A percentile compares a stretch with the other conserved stretches of the same genome.
Evolutionary conservation across 805 yeast species (phyloP).

Genomic region (Grigorovia transvaalensis): DNA sequence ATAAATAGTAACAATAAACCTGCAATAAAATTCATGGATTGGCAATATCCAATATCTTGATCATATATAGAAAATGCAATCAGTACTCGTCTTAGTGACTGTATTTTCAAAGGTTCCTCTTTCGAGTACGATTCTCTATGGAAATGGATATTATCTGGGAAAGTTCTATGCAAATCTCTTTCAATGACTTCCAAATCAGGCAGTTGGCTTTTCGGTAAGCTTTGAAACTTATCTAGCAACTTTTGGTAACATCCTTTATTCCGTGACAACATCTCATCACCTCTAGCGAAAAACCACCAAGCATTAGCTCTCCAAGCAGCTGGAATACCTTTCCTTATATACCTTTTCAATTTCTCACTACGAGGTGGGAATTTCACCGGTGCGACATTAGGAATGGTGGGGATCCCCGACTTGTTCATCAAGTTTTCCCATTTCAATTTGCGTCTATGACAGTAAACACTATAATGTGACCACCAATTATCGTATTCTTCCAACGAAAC

Average conservation of each 20-base stretch:
- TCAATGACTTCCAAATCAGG: conserved; percentile 83
- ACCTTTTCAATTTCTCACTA: conserved; percentile 66
- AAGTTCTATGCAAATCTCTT: conserved; percentile 85
- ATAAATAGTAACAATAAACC: conserved; percentile 76
- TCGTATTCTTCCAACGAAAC: conserved; percentile 51
- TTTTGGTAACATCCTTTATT: conserved; percentile 69
- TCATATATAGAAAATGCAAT: conserved; percentile 75
- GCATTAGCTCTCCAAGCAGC: conserved; percentile 96
- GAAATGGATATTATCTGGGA: conserved; percentile 86
- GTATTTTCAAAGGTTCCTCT: conserved; percentile 54
- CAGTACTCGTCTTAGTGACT: conserved; percentile 67
- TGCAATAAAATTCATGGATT: conserved; percentile 83
- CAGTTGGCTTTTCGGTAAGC: conserved; percentile 25
- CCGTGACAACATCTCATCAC: conserved; percentile 57
- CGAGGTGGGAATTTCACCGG: conserved; percentile 69
- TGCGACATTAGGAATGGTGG: conserved; percentile 31
- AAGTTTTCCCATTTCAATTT: conserved; percentile 67
- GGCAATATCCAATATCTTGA: conserved; percentile 92
- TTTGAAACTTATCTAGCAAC: conserved; percentile 47
- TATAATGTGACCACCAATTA: conserved; percentile 64
- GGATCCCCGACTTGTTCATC: conserved; percentile 57
- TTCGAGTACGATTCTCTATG: conserved; percentile 32
- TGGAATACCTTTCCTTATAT: conserved; percentile 85
- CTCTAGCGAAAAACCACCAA: conserved; percentile 91
- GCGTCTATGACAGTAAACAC: conserved; percentile 48